These are phyloP conservation scores for Ustilago xerochloae DNA, from an alignment of 1,284 basidiomycete genomes.

Conservation along the genomic window DNA sequence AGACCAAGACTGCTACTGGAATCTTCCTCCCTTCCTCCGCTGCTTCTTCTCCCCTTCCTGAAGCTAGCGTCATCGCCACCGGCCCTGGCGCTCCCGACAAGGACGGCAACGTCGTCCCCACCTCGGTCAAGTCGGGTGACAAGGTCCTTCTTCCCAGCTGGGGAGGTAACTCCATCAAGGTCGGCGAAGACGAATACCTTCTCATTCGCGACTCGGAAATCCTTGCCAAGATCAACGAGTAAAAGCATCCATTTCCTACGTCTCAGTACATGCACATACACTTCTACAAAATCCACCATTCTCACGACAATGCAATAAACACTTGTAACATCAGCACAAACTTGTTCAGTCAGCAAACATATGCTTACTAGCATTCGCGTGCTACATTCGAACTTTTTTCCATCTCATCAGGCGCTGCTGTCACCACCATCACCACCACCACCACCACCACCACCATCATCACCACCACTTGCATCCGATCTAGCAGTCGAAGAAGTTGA, in stretches of 20 bases:
- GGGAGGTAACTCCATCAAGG: conserved; percentile 95
- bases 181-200: conserved; percentile 96
- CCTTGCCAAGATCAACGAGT: conserved; percentile 95
- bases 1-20: conserved; percentile 72
- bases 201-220: conserved; percentile 96
- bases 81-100: conserved; percentile 91
- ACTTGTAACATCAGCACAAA: conserved; percentile 36
- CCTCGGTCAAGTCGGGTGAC: conserved; percentile 86
- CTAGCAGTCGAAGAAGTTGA: neutral
- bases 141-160: conserved; percentile 92
- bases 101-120: conserved; percentile 82
- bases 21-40: conserved; percentile 92
- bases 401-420: too few species aligned
- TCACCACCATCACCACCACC: too few species aligned
- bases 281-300: neutral
- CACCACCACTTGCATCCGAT: too few species aligned
- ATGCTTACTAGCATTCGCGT: neutral
- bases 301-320: conserved; percentile 1
- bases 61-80: conserved; percentile 94
- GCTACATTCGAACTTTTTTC: too few species aligned
- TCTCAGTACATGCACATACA: neutral
- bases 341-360: neutral
- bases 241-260: conserved; percentile 59
- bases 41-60: conserved; percentile 85
- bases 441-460: too few species aligned